Evolutionary conservation across 2,329 filamentous ascomycete genomes (phyloP), one percentile per base, ranked within the genome.

Genomic region (Graphium sp.): DNA sequence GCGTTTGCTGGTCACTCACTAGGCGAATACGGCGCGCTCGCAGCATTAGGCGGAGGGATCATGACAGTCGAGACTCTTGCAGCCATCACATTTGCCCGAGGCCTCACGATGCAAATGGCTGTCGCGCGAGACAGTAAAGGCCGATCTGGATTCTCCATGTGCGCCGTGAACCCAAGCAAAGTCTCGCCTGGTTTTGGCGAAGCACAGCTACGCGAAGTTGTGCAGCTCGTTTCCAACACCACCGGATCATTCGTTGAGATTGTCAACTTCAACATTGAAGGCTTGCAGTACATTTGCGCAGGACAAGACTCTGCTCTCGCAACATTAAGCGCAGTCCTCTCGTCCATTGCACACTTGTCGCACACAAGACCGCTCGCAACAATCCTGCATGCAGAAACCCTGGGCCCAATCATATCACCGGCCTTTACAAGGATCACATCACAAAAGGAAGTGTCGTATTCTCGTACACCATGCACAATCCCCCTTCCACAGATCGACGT

Each of bases 21-120:
- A 14, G 89, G 89, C 55, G 89, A 98, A 60, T 98, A 98, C 63
- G 94, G 85, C 37, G 89, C 89, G 7, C 74, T 98, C 37, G 89
- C 89, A 37, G 89, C 89, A 9, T 67, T 98, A 11, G 34, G 41
- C 35, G 89, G 89, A 8, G 87, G 98, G 46, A 89, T 98, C 49
- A 93, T 98, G 82, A 89, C 91, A n/a, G 98, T 98, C 45, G 89
- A 98, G 63, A 89, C 79, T 41, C 65, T 98, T 52, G 89, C 98
- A 2, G 95, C 89, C 0, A 89, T 98, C 26, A 89, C 98, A 31
- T 98, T 98, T 68, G 98, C 98, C 62, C 84, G 89, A 53, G 89
- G 89, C 47, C 62, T 98, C 46, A 98, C 89, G 14, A 98, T 98
- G 89, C 89, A 98, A 57, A 89, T 98, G 26, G 89, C 89, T 15